Evolutionary conservation across 352 stramenopile genomes (phyloP), one percentile per base, ranked within the genome.

Genomic region (Phytopythium litorale): DNA sequence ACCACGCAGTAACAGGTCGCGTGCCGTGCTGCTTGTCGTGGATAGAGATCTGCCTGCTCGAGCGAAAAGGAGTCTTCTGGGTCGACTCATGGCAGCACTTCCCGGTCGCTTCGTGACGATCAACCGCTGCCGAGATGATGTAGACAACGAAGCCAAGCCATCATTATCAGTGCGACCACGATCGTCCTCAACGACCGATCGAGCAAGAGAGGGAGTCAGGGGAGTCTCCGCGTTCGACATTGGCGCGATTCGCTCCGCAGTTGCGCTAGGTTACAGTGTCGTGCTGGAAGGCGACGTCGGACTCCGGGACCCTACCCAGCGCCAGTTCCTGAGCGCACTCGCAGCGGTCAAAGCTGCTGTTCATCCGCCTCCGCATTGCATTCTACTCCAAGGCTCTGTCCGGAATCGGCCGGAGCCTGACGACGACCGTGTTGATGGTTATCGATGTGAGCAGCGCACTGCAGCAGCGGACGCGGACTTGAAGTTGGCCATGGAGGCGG

Each of bases 211-310:
- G 23, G 4, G 15, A 8, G 46, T 43, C 6, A 2, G 33, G 2
- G 16, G 30, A 15, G 19, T 7, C 21, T 55, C 43, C 4, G 57
- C 48, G n/a, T 81, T 81, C 38, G 58, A 84, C 49, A 65, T 88
- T 33, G 60, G 52, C 7, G 56, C 70, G 8, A 71, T 89, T 35
- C 64, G 67, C 11, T 37, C 65, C 9, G 68, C 83, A 1, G 62
- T 92, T 21, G 58, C 60, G 1, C 55, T 84, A 5, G 86, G 84
- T 13, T 74, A 88, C 54, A 73, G 69, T 33, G 80, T 93, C n/a
- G 75, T 93, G 15, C 62, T 95, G 7, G 84, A 93, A 68, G 79
- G 70, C n/a, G 79, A 90, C 51, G 59, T 95, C n/a, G 86, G 86
- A 8, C 66, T 93, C 57, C 82, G 71, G 1, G 82, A 91, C 25